These are phyloP conservation scores for Globisporangium parvum DNA, from an alignment of 352 stramenopile species.

Conservation along the genomic window DNA sequence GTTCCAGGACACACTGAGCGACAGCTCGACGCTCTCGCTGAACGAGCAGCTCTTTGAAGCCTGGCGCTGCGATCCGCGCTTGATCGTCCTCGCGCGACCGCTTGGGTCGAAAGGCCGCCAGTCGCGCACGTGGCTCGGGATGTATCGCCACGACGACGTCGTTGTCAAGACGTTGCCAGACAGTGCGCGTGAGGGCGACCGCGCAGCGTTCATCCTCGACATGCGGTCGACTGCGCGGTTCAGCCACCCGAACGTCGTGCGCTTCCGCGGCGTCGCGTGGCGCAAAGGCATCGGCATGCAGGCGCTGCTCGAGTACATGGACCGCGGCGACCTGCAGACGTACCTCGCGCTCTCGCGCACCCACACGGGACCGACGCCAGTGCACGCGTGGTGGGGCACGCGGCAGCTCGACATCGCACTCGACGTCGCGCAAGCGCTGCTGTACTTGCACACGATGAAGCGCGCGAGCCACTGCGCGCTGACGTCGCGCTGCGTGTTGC, in stretches of 20 bases:
- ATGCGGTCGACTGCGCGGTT: conserved; percentile 14
- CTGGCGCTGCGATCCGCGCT: conserved; percentile 6
- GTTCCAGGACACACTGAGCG: conserved; percentile 6
- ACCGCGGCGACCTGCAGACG: conserved; percentile 18
- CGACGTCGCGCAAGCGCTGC: conserved; percentile 18
- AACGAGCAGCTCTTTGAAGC: conserved; percentile 5
- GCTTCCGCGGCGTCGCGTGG: conserved; percentile 20
- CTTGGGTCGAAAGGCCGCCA: conserved; percentile 33
- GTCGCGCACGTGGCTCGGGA: conserved; percentile 58
- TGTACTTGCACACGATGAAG: conserved; percentile 28
- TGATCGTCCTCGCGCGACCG: neutral
- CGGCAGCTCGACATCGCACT: conserved; percentile 13
- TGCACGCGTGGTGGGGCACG: conserved; percentile 14
- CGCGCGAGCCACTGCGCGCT: conserved; percentile 42
- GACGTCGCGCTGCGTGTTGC: conserved; percentile 23
- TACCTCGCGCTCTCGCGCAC: conserved; percentile 11
- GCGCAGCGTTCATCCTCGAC: conserved; percentile 20
- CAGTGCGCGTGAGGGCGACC: conserved; percentile 4
- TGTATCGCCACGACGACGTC: conserved; percentile 11
- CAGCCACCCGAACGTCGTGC: conserved; percentile 20
- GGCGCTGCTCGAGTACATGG: conserved; percentile 25
- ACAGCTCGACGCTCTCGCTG: conserved; percentile 7
- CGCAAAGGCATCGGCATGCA: conserved; percentile 10
- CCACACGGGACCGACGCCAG: neutral
- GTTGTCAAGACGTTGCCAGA: conserved; percentile 10